Evolutionary conservation across 164 flowering plant genomes (phyloP).

Genomic region (Dillenia turbinata): DNA sequence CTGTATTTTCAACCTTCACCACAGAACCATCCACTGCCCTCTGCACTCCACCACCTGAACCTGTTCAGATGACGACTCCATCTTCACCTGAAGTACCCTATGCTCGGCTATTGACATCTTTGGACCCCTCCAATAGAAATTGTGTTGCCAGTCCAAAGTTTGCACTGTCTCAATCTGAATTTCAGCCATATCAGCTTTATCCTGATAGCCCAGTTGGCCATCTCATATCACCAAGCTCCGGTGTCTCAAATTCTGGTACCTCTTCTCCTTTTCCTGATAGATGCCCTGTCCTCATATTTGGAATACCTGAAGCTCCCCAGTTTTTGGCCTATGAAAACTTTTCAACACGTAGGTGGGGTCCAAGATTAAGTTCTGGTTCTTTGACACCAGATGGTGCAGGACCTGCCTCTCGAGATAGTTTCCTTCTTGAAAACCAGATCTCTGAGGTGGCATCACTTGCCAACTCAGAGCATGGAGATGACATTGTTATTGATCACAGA

Average conservation of each 20-base stretch:
- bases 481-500: constrained; percentile 38
- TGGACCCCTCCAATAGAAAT: constrained; percentile 20
- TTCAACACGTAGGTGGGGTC: constrained; percentile 55
- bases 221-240: constrained; percentile 61
- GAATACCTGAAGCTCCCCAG: constrained; percentile 57
- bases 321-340: constrained; percentile 53
- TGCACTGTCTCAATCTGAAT: constrained; percentile 36
- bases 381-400: constrained; percentile 44
- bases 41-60: constrained; percentile 70
- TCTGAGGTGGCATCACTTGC: constrained; percentile 55
- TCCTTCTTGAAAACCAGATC: constrained; percentile 40
- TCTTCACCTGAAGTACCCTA: constrained; percentile 81
- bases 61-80: constrained; percentile 57
- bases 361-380: constrained; percentile 37
- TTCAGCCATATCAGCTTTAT: constrained; percentile 40
- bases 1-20: constrained; percentile 60
- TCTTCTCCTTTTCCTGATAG: constrained; percentile 57
- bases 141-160: constrained; percentile 14
- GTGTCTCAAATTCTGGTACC: constrained; percentile 55
- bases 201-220: constrained; percentile 59
- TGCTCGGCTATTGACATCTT: constrained; percentile 59
- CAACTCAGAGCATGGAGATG: constrained; percentile 43
- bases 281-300: constrained; percentile 43
- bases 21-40: constrained; percentile 74
- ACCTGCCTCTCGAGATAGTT: constrained; percentile 34